These are phyloP conservation scores for Spathaspora boniae DNA, from an alignment of 805 yeast genomes.

Conservation along the genomic window DNA sequence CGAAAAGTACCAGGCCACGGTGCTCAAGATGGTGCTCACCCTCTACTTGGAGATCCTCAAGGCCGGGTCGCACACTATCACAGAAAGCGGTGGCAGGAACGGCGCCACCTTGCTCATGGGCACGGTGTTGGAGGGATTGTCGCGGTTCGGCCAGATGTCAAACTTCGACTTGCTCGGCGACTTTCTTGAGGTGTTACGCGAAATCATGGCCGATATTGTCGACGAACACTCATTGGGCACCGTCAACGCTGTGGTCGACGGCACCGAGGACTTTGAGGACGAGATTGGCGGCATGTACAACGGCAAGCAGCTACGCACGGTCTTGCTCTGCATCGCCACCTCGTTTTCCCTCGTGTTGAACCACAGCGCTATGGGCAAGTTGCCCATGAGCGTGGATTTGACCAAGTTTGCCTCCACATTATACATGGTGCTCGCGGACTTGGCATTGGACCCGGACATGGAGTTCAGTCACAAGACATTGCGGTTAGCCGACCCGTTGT, in stretches of 20 bases:
- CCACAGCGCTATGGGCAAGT: slow-evolving; percentile 55
- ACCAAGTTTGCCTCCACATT: slow-evolving; percentile 75
- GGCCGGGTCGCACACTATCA: slow-evolving; percentile 27
- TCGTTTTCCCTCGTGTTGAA: slow-evolving; percentile 83
- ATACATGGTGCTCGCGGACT: slow-evolving; percentile 62
- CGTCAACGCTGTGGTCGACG: slow-evolving; percentile 4
- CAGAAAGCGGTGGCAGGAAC: slow-evolving; percentile 39
- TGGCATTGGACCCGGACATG: slow-evolving; percentile 76
- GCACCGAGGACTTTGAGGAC: slow-evolving; percentile 17
- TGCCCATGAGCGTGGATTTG: slow-evolving; percentile 66
- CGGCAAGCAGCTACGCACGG: slow-evolving; percentile 57
- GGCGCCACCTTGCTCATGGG: slow-evolving; percentile 61
- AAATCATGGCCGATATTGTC: slow-evolving; percentile 58
- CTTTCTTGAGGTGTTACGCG: slow-evolving; percentile 82
- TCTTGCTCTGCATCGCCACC: slow-evolving; percentile 79
- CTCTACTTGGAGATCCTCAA: slow-evolving; percentile 76
- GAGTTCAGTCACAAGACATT: slow-evolving; percentile 82
- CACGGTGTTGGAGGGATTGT: slow-evolving; percentile 85
- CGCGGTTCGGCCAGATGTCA: slow-evolving; percentile 87
- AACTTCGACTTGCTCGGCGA: slow-evolving; percentile 92
- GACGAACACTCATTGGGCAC: slow-evolving; percentile 34
- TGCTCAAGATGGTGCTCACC: slow-evolving; percentile 66
- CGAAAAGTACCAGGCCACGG: slow-evolving; percentile 79
- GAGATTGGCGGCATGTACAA: slow-evolving; percentile 29
- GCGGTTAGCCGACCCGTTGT: slow-evolving; percentile 75